Percentiles rank a stretch among this genome's conserved stretches.
Conservation (phyloP, 2,329 filamentous ascomycete species). For the Orbilia javanica region DNA sequence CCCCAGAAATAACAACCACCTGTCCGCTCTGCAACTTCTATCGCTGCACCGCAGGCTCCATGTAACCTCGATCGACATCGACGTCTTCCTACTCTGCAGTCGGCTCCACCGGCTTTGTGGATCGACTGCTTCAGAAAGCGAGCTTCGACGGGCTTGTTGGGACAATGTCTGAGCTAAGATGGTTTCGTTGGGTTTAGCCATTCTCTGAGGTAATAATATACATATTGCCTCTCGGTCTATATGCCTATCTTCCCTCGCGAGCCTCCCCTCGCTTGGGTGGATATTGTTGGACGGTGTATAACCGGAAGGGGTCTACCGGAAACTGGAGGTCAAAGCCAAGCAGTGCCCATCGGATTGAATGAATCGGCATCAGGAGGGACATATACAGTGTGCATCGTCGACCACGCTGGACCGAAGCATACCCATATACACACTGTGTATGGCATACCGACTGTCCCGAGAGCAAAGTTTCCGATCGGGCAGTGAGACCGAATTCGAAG, state of each 20-base stretch:
- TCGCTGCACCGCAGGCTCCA: neutral
- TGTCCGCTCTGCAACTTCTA: constrained; percentile 9
- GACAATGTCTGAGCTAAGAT: neutral
- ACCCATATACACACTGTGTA: neutral
- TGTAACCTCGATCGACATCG: constrained; percentile 12
- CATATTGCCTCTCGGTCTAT: too few species aligned
- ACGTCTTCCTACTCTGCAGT: neutral
- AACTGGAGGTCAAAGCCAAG: neutral
- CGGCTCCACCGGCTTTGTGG: neutral
- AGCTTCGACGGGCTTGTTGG: neutral
- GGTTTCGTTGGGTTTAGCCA: neutral
- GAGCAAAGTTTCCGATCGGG: neutral
- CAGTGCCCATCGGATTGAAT: too few species aligned
- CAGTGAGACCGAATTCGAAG: neutral
- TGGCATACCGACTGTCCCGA: neutral
- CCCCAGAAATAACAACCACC: constrained; percentile 6
- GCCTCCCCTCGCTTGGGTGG: neutral
- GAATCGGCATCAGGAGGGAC: too few species aligned
- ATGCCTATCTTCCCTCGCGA: too few species aligned
- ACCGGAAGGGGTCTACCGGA: neutral
- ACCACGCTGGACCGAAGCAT: neutral
- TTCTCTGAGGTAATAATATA: too few species aligned
- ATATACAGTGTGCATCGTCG: too few species aligned
- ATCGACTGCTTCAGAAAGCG: constrained; percentile 5
- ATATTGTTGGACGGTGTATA: neutral